Percentiles rank a stretch among this genome's conserved stretches.
These are phyloP conservation scores for Mycena leptocephala DNA, from an alignment of 768 basidiomycete genomes.

Conservation along the genomic window DNA sequence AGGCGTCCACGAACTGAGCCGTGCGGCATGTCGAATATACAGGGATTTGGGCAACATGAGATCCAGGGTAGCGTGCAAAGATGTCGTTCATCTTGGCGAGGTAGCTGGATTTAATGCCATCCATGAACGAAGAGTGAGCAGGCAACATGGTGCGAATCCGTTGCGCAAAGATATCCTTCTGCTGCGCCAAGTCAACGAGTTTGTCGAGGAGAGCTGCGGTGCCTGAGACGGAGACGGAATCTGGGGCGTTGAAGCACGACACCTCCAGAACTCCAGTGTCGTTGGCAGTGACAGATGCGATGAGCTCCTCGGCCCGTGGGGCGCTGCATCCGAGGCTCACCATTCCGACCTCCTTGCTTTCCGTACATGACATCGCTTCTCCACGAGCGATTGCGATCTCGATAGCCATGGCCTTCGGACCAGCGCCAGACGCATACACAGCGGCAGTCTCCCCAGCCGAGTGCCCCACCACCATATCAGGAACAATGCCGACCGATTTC, in stretches of 20 bases:
- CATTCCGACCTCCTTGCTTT: conserved; percentile 44
- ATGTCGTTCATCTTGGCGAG: conserved; percentile 19
- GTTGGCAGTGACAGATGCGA: background rate
- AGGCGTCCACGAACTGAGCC: conserved; percentile 3
- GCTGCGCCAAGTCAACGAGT: conserved; percentile 40
- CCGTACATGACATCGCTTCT: conserved; percentile 38
- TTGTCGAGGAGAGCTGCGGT: conserved; percentile 32
- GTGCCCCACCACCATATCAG: conserved; percentile 50
- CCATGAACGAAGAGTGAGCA: conserved; percentile 50
- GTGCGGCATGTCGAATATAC: conserved; percentile 23
- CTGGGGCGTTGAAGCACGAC: conserved; percentile 49
- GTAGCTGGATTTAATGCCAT: conserved; percentile 37
- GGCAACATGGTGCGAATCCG: conserved; percentile 45
- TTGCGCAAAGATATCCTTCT: conserved; percentile 42
- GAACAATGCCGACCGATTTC: conserved; percentile 40
- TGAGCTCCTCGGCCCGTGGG: conserved; percentile 7
- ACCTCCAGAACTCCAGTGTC: conserved; percentile 40
- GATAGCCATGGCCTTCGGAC: conserved; percentile 46
- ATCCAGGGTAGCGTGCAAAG: conserved; percentile 26
- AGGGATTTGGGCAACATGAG: conserved; percentile 18
- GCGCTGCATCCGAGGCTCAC: conserved; percentile 47
- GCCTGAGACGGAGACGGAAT: conserved; percentile 49
- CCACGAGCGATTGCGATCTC: conserved; percentile 54
- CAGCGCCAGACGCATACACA: conserved; percentile 52
- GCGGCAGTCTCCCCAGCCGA: conserved; percentile 56